Evolutionary conservation across 2,329 filamentous ascomycete genomes (phyloP), one percentile per base, ranked within the genome.

Genomic region (Botrytis byssoidea): DNA sequence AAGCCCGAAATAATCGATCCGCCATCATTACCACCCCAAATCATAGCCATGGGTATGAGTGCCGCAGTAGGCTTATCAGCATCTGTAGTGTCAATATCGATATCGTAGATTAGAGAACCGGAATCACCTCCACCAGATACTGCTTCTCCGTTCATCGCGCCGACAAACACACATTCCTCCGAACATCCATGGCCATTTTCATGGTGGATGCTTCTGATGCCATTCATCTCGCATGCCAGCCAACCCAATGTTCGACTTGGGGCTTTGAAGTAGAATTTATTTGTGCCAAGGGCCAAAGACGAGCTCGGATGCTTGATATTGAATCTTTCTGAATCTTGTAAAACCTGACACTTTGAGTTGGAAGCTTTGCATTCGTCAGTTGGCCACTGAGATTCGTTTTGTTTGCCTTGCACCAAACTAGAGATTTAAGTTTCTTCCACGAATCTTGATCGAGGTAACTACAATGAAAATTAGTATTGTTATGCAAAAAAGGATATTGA

Each of bases 101-200:
- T 57, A 32, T 57, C 51, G 16, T 57, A 57, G n/a, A 57, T 57
- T 32, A 57, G 14, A 18, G 51, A n/a, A 2, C 51, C 51, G 4
- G 51, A 57, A 57, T 32, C 51, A 3, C n/a, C 51, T 29, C n/a
- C n/a, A 9, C 7, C 25, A 57, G n/a, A 32, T n/a, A 29, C 5
- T 3, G 12, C 1, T 0, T 7, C n/a, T 1, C 7, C 6, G 25
- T 16, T 9, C 1, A 18, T 8, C 5, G 14, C 51, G 14, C 51
- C 51, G 16, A 57, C 51, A 57, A 57, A 57, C 8, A 57, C 51
- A 2, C 7, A 29, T 29, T 57, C 51, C 14, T 57, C n/a, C 18
- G 51, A 57, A 5, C 1, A 6, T 16, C 6, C n/a, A 29, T 57
- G 51, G 6, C 51, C 14, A 4, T 57, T 12, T 57, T 0, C 1